Evolutionary conservation across 352 stramenopile species (phyloP), one percentile per base, ranked within the genome.

Genomic region (Elongisporangium undulatum): DNA sequence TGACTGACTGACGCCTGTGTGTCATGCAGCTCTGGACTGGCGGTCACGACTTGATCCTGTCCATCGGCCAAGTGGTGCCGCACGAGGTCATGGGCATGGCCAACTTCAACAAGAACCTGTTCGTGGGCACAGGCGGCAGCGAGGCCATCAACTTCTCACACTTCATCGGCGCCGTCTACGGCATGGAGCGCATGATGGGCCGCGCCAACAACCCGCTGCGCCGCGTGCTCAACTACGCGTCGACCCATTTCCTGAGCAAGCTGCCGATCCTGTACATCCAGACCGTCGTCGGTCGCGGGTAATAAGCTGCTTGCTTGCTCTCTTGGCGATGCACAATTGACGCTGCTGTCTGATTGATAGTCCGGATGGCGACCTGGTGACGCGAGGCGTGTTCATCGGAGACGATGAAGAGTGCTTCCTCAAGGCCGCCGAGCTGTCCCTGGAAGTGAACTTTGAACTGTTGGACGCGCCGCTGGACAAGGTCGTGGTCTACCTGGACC

Each of bases 81-180:
- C 96, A 99, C 63, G 96, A 99, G 74, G 97, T 99, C 26, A 98
- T 97, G 86, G 96, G 97, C 16, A 99, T 99, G 96, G 95, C 97
- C n/a, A 99, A 99, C 75, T 98, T 94, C 77, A 99, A 99, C 84
- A 99, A 99, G 76, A 99, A 99, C 68, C 78, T 99, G 19, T 99
- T 99, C 66, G 93, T 99, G 2, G 97, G 95, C 58, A 95, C 95
- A n/a, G 84, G 84, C 15, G 87, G 83, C 17, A 93, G 95, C 39
- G 94, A 98, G 22, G 92, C 94, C 0, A 99, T 99, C 72, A 98
- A 99, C 79, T 93, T 98, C 52, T 98, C 91, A 23, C 97, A 99
- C 68, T 99, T 99, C 61, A 98, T 99, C 49, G 97, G 97, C 17
- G 96, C 96, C 0, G 93, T 98, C 4, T 98, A 99, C 71, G 97